These are phyloP conservation scores for Pichia terricola DNA, from an alignment of 1,139 yeast genomes.

Conservation along the genomic window DNA sequence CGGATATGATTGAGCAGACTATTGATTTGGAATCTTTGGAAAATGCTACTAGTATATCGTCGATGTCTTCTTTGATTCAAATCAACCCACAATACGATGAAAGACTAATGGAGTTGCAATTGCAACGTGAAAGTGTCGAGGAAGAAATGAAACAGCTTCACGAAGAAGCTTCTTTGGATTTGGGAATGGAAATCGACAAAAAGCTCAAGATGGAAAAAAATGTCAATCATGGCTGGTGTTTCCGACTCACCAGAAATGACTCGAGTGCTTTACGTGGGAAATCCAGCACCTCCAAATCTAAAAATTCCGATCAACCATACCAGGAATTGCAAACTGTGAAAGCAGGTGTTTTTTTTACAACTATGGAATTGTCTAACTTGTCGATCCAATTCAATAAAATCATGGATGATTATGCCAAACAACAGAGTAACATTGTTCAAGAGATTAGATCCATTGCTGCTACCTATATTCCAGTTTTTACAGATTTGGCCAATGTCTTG, in stretches of 20 bases:
- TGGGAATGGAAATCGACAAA: constrained; percentile 74
- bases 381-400: constrained; percentile 51
- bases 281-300: constrained; percentile 28
- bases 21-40: constrained; percentile 79
- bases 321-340: constrained; percentile 82
- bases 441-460: constrained; percentile 75
- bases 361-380: constrained; percentile 48
- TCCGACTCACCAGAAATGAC: constrained; percentile 84
- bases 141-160: constrained; percentile 53
- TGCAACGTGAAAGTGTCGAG: constrained; percentile 45
- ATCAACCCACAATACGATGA: constrained; percentile 89
- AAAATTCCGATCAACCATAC: constrained; percentile 29
- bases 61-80: constrained; percentile 52
- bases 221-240: constrained; percentile 85
- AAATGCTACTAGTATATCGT: constrained; percentile 28
- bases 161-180: constrained; percentile 57
- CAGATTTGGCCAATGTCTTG: constrained; percentile 51
- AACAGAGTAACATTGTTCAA: constrained; percentile 68
- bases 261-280: constrained; percentile 57
- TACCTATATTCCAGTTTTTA: constrained; percentile 72
- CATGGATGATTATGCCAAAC: constrained; percentile 57
- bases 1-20: constrained; percentile 86
- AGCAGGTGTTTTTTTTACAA: constrained; percentile 89
- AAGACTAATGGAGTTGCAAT: constrained; percentile 51
- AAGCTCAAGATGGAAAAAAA: constrained; percentile 85